Evolutionary conservation across 176 grass and related monocot species (phyloP), one percentile per base, ranked within the genome.

Genomic region (Miscanthus lutarioriparius): DNA sequence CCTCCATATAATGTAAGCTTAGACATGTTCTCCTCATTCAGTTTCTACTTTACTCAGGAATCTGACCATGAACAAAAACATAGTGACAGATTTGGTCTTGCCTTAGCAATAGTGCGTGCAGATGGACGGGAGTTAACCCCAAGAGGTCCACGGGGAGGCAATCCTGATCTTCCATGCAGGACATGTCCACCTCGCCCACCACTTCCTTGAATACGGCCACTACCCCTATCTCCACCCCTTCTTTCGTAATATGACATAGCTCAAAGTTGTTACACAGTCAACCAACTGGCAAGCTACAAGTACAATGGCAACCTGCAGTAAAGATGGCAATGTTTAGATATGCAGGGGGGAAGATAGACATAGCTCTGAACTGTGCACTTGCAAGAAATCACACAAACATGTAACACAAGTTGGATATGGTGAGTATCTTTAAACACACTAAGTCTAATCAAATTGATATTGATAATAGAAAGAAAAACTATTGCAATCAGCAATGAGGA

Each of bases 41-140:
- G 26, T 72, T 86, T 90, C 49, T 94, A 90, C 80, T 88, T 75
- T 85, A 85, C 80, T 83, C 79, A 86, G 76, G 67, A 90, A 88
- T 53, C 84, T 87, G 93, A 92, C 81, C 76, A 86, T 89, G 84
- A 88, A 87, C 41, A 90, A 89, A 88, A 94, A 91, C 75, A 91
- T 77, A 96, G 80, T 35, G 62, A 84, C 77, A 80, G 85, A 77
- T 92, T 93, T 91, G 70, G 74, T 82, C 96, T 99, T 99, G 96
- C 96, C 96, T 99, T 99, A 72, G 96, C 93, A 84, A 99, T 96
- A 74, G 85, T 87, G 12, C 81, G 91, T 61, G 97, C 83, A 88
- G 93, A 96, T 45, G 93, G 88, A 27, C 89, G 91, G 64, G 73
- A 86, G 79, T 86, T 95, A 92, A 99, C 90, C 72, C 97, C 90